phyloP scores from a whole-genome alignment of 768 basidiomycete genomes.

The Coprinopsis sp. region DNA sequence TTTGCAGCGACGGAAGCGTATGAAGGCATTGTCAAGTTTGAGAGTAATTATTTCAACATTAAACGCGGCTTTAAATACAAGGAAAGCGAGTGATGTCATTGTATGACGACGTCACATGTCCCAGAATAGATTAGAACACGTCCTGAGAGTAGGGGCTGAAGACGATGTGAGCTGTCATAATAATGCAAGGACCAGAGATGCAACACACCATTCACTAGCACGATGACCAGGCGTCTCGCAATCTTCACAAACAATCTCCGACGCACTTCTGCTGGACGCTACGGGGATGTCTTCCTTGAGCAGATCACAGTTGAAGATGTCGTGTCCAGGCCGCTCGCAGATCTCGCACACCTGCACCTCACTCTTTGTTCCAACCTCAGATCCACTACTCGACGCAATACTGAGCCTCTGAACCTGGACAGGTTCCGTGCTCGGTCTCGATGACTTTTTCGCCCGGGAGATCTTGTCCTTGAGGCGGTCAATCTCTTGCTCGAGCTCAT shows the following conservation, averaged over 20 bases:
- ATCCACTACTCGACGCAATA: constrained; percentile 21
- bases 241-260: constrained; percentile 68
- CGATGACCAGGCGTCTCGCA: constrained; percentile 79
- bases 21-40: constrained; percentile 44
- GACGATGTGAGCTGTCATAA: too few relatives aligned
- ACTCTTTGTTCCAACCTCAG: constrained; percentile 20
- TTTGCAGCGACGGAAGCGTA: constrained; percentile 66
- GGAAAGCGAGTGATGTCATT: constrained; percentile 3
- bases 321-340: constrained; percentile 81
- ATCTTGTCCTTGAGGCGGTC: constrained; percentile 73
- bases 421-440: constrained; percentile 40
- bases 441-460: constrained; percentile 57
- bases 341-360: constrained; percentile 64
- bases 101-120: constrained; percentile 17
- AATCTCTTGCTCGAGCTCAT: constrained; percentile 83
- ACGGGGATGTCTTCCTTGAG: constrained; percentile 51
- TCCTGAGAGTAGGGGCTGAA: constrained; percentile 82
- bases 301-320: constrained; percentile 79
- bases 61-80: constrained; percentile 6
- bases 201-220: constrained; percentile 74
- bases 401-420: constrained; percentile 25
- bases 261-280: constrained; percentile 13
- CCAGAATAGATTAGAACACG: constrained; percentile 80
- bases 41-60: constrained; percentile 7
- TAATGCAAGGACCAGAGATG: too few relatives aligned